These are phyloP conservation scores for Rhizopogon vesiculosus DNA, from an alignment of 768 basidiomycete species.

Conservation along the genomic window DNA sequence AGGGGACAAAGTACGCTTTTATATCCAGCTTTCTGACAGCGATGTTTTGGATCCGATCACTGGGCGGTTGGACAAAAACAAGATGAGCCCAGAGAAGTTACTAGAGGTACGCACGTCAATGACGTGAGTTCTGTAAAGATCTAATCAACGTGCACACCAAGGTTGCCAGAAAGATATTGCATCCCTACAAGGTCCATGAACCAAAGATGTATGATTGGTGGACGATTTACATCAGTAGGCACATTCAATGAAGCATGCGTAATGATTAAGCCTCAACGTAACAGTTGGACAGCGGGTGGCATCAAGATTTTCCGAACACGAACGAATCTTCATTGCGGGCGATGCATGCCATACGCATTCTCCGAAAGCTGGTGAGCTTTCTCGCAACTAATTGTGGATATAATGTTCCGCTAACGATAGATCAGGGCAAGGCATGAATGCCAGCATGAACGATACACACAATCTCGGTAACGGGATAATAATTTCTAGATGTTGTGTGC, in stretches of 20 bases:
- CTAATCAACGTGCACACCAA: constrained; percentile 14
- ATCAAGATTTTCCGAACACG: constrained; percentile 48
- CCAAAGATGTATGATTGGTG: constrained; percentile 58
- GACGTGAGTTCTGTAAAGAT: not conserved
- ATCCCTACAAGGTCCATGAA: constrained; percentile 49
- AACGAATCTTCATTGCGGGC: constrained; percentile 71
- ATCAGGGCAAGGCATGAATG: constrained; percentile 74
- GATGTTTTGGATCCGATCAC: constrained; percentile 38
- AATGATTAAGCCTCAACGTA: not conserved
- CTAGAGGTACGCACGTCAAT: constrained; percentile 37
- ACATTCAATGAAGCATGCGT: not conserved
- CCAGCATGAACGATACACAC: constrained; percentile 71
- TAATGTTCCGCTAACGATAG: not conserved
- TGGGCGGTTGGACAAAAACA: constrained; percentile 51
- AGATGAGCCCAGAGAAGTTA: constrained; percentile 45
- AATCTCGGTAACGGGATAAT: constrained; percentile 45
- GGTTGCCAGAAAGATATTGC: constrained; percentile 51
- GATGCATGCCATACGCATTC: constrained; percentile 72
- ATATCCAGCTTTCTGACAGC: constrained; percentile 58
- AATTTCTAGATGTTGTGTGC: not conserved
- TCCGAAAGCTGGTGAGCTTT: constrained; percentile 50
- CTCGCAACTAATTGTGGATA: not conserved
- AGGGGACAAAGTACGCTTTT: constrained; percentile 61
- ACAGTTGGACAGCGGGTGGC: constrained; percentile 74
- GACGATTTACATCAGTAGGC: constrained; percentile 65